Evolutionary conservation across 2,329 filamentous ascomycete genomes (phyloP).

Genomic region (Ceratocystis harringtonii): DNA sequence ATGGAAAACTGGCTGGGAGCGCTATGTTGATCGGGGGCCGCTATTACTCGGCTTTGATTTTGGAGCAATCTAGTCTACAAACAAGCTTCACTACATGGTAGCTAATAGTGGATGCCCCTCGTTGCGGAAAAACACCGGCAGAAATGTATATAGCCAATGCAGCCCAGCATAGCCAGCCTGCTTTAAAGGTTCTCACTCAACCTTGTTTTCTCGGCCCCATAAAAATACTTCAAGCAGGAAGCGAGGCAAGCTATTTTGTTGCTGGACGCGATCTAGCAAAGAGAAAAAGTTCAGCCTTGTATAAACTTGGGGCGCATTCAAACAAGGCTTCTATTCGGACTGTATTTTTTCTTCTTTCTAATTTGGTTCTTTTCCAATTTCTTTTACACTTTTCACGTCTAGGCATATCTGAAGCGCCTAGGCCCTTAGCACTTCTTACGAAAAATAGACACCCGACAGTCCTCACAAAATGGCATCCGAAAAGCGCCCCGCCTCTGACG

Average conservation of each 20-base stretch:
- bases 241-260: not conserved
- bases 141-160: not conserved
- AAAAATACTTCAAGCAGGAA: slow-evolving; percentile 12
- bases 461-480: slow-evolving; percentile 60
- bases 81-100: not conserved
- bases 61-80: not conserved
- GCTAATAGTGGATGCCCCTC: slow-evolving; percentile 4
- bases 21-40: not conserved
- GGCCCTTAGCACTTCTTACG: not conserved
- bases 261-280: slow-evolving; percentile 4
- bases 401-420: slow-evolving; percentile 6
- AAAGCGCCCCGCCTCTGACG: slow-evolving; percentile 79
- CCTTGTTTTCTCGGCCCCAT: slow-evolving; percentile 5
- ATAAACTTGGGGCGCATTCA: not conserved
- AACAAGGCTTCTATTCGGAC: slow-evolving; percentile 4
- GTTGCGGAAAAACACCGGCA: slow-evolving; percentile 6
- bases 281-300: slow-evolving; percentile 16
- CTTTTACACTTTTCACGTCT: not conserved
- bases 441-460: not conserved
- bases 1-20: not conserved
- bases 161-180: not conserved
- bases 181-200: not conserved
- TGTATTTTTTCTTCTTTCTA: not conserved
- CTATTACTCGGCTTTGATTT: not conserved
- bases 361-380: not conserved